Base-by-base conservation (phyloP, 768 basidiomycete species). In the Russula earlei region DNA sequence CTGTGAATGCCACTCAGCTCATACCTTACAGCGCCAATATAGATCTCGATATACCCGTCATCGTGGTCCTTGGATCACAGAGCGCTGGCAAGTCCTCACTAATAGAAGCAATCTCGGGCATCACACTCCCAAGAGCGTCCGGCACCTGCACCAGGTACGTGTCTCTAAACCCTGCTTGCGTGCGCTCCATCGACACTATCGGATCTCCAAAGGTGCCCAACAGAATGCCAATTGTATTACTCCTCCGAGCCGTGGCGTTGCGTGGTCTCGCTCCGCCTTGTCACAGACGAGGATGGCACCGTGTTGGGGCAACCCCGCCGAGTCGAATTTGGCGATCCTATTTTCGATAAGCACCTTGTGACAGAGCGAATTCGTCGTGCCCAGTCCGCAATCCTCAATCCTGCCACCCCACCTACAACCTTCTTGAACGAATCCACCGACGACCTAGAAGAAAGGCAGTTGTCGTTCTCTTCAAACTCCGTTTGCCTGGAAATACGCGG, bases 61-160 rank as follows among this genome's bases (percentile, higher is more conserved):
- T 89, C 31, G 82, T 80, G 0, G 87, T 87, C 41, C 77, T 87
- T 17, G 86, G 87, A 0, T 77, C 74, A 2, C 87, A 89, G 60
- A 84, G 81, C 42, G 84, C 83, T 0, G 87, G 87, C 0, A 88
- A 88, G 62, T 86, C 84, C 0, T 88, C 86, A 0, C 73, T 88
- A 4, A 87, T 89, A 11, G 86, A 89, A 61, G 77, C 83, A 0
- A 87, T 89, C 43, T 85, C 84, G 0, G 84, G 85, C 0, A 79
- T 88, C 17, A 83, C 77, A 0, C 70, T 88, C 0, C 85, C 85
- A 22, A 76, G 85, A 10, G 83, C 82, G 0, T 72, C 79, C n/a
- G 87, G 87, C 0, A 87, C 86, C 0, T 88, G 87, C 58, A 90
- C 87, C 1, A 74, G 87, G 87, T 82, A 58, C 37, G 59, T 61